A percentile compares a stretch with the other conserved stretches of the same genome.
phyloP scores from a whole-genome alignment of 495 filamentous ascomycete species.

The Xanthoparmelia taractica region DNA sequence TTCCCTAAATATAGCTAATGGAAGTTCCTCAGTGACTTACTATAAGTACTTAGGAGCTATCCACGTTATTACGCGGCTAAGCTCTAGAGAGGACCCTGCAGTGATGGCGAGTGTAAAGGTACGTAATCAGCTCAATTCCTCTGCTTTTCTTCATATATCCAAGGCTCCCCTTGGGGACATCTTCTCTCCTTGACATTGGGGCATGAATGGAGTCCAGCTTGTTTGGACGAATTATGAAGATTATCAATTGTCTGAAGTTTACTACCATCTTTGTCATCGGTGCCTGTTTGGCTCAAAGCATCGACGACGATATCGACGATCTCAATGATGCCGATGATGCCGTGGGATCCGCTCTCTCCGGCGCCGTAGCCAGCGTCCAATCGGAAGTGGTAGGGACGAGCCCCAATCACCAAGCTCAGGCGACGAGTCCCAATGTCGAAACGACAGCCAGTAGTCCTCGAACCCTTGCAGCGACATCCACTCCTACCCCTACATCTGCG shows the following conservation, averaged over 20 bases:
- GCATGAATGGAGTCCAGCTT: neutral
- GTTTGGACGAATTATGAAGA: neutral
- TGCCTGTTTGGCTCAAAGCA: neutral
- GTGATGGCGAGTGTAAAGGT: neutral
- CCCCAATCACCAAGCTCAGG: neutral
- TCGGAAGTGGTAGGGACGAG: neutral
- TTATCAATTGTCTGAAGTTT: neutral
- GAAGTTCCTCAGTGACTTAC: too few relatives aligned
- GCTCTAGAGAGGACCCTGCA: neutral
- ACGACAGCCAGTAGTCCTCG: neutral
- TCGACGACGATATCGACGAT: too few relatives aligned
- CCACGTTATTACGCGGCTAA: too few relatives aligned
- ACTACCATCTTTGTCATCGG: neutral
- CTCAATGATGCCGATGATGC: neutral
- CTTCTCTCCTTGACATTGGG: neutral
- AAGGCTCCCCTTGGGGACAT: neutral
- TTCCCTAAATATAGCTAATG: too few relatives aligned
- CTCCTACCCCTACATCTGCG: neutral
- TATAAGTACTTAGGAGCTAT: too few relatives aligned
- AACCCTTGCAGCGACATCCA: neutral
- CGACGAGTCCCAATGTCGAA: neutral
- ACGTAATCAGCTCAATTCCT: neutral
- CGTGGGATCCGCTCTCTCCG: neutral
- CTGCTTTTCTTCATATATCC: neutral
- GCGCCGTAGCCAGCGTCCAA: neutral